These are phyloP conservation scores for Pythium phragmitis DNA, from an alignment of 352 stramenopile species.

Conservation along the genomic window DNA sequence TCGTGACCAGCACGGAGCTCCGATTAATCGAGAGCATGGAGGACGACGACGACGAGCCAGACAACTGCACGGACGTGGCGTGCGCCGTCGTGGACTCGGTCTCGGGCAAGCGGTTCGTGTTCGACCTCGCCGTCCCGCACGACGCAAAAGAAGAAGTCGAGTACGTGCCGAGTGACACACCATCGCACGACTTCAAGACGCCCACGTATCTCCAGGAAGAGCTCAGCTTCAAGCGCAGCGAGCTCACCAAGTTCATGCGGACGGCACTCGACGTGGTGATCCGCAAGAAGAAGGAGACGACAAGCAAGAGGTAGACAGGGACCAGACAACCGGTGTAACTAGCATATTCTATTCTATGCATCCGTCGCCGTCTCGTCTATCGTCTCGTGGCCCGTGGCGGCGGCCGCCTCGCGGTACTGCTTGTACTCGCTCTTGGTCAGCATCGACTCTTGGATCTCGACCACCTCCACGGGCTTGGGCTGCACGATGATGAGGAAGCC, in stretches of 20 bases:
- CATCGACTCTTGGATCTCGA: conserved; percentile 81
- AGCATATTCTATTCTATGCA: conserved; percentile 16
- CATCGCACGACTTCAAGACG: conserved; percentile 47
- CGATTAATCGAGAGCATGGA: conserved; percentile 60
- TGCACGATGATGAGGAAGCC: conserved; percentile 83
- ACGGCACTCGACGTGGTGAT: conserved; percentile 81
- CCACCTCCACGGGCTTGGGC: conserved; percentile 73
- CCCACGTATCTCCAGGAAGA: conserved; percentile 85
- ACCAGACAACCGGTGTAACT: not conserved
- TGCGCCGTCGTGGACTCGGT: conserved; percentile 69
- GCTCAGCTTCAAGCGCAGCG: conserved; percentile 72
- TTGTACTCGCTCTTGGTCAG: conserved; percentile 79
- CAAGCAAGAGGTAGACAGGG: conserved; percentile 15
- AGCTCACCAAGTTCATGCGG: conserved; percentile 85
- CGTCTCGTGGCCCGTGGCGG: not conserved
- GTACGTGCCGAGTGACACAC: conserved; percentile 68
- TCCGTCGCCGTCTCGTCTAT: not conserved
- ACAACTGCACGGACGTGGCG: conserved; percentile 61
- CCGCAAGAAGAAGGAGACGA: conserved; percentile 57
- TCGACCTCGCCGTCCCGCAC: conserved; percentile 69
- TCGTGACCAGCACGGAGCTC: conserved; percentile 79
- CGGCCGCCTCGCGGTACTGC: conserved; percentile 45
- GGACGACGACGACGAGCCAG: conserved; percentile 42
- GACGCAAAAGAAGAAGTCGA: conserved; percentile 74
- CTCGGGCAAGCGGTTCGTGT: conserved; percentile 66